Base-by-base conservation (phyloP, 2,329 filamentous ascomycete genomes). In the Cladophialophora yegresii region DNA sequence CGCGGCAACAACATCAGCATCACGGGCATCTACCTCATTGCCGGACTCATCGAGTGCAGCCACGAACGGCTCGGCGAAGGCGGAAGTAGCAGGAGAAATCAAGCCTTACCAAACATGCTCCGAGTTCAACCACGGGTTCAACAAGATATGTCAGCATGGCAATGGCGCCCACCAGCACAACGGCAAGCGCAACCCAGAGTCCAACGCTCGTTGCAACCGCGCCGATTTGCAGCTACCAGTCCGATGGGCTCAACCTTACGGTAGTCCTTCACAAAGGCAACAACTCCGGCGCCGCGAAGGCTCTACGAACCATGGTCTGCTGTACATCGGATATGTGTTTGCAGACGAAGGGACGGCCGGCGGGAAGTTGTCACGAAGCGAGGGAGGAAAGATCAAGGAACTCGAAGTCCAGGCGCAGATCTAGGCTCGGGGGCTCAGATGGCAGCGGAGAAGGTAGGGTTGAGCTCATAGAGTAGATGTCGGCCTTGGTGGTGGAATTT, bases 301-400 rank as follows among this genome's bases (percentile, higher is more conserved):
- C n/a, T 20, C 26, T 4, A 13, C 30, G 1, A 30, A 12, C n/a
- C 26, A 58, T 10, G 55, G 49, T 9, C 55, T 58, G 40, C 43
- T 32, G 55, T 47, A 49, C 8, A 20, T 58, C n/a, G 55, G 55
- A 4, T 43, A 23, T 8, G 23, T 58, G 16, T 58, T 58, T 23
- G 55, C 4, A 1, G 33, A 16, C 3, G 54, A 12, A 8, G 30
- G 9, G 54, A 9, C 22, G 6, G 1, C 22, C 3, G 40, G 12
- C 12, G 16, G n/a, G 16, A 57, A 47, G 54, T 28, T 7, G 8
- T 30, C 13, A 4, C 20, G 40, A 12, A 32, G 4, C 26, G 28
- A 49, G 47, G 20, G 20, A 28, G 6, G 20, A 40, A 16, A 20
- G 55, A 23, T 5, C n/a, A 50, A 33, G 43, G 16, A 8, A n/a